phyloP scores from a whole-genome alignment of 495 filamentous ascomycete species.

The Poronia punctata region DNA sequence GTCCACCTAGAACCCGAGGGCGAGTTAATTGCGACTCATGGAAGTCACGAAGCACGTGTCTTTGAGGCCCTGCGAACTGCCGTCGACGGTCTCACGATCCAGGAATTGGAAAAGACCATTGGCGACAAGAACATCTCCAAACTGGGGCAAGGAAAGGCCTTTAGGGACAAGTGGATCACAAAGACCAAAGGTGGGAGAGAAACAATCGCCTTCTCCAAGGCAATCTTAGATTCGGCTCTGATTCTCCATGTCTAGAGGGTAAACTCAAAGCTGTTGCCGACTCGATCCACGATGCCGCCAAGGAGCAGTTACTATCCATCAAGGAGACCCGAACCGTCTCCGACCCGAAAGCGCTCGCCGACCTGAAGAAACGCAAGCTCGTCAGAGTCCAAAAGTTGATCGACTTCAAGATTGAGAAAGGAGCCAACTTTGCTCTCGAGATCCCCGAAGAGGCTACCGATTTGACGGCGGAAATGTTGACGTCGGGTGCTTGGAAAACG shows the following conservation, averaged over 20 bases:
- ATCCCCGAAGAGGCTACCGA: constrained; percentile 93
- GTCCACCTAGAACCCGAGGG: constrained; percentile 74
- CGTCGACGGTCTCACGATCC: constrained; percentile 66
- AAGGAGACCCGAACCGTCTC: constrained; percentile 58
- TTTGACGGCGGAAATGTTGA: constrained; percentile 87
- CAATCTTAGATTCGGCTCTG: no score
- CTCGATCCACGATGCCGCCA: constrained; percentile 70
- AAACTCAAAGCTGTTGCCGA: constrained; percentile 40
- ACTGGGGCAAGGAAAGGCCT: constrained; percentile 90
- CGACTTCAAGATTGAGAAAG: constrained; percentile 73
- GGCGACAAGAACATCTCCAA: constrained; percentile 81
- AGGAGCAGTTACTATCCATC: constrained; percentile 64
- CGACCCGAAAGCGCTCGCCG: constrained; percentile 65
- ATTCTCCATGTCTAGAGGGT: constrained; percentile 33
- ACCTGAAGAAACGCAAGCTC: constrained; percentile 58
- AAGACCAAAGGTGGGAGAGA: constrained; percentile 64
- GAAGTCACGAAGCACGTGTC: constrained; percentile 91
- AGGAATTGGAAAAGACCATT: constrained; percentile 63
- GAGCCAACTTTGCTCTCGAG: constrained; percentile 77
- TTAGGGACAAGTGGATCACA: constrained; percentile 93
- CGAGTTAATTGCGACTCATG: constrained; percentile 68
- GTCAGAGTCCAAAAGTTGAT: constrained; percentile 64
- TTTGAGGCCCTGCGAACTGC: constrained; percentile 77
- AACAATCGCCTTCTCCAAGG: constrained; percentile 6
- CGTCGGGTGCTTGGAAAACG: constrained; percentile 72